phyloP scores from a whole-genome alignment of 345 rosid species.

The Citropsis articulata region DNA sequence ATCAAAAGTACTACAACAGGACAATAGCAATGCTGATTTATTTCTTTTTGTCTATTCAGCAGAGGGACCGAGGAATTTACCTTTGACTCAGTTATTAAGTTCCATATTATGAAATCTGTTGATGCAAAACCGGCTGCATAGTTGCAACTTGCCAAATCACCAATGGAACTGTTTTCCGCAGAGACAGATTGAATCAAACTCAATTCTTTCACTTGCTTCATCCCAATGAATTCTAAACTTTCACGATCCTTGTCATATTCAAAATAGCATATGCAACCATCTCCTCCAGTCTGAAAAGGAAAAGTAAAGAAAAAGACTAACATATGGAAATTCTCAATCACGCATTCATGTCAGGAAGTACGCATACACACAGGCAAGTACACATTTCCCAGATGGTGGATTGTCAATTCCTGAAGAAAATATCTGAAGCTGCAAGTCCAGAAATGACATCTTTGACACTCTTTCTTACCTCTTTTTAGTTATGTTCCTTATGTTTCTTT shows the following conservation, averaged over 20 bases:
- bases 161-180: conserved; percentile 25
- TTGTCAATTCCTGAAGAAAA: background rate
- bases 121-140: conserved; percentile 94
- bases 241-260: conserved; percentile 59
- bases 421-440: background rate
- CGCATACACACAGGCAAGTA: background rate
- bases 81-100: conserved; percentile 72
- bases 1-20: conserved; percentile 12
- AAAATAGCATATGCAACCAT: conserved; percentile 93
- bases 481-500: background rate
- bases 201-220: conserved; percentile 90
- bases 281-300: conserved; percentile 81
- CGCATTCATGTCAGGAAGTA: background rate
- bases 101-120: conserved; percentile 82
- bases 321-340: conserved; percentile 8
- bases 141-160: conserved; percentile 44
- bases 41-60: background rate
- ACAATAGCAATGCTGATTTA: background rate
- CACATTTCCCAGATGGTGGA: background rate
- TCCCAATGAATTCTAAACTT: conserved; percentile 74
- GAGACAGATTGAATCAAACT: conserved; percentile 70
- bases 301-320: conserved; percentile 14
- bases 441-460: background rate
- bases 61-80: conserved; percentile 27
- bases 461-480: background rate